A percentile compares a stretch with the other conserved stretches of the same genome.
Evolutionary conservation across 1,284 basidiomycete genomes (phyloP).

Genomic region (Moesziomyces parantarcticus): DNA sequence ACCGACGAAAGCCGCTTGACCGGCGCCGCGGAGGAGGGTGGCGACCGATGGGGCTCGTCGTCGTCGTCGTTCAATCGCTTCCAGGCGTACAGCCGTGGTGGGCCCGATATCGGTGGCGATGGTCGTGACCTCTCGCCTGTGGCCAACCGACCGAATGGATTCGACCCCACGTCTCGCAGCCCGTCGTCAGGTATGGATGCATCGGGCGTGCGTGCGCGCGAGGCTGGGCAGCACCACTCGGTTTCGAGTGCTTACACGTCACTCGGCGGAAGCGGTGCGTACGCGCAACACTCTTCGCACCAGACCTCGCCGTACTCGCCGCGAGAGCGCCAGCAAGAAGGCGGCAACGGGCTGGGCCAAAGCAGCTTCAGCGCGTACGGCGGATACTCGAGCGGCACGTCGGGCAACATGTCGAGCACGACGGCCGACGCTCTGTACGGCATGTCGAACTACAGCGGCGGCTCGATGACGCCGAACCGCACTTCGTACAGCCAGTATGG

Average conservation of each 20-base stretch:
- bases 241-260: slow-evolving; percentile 26
- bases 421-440: slow-evolving; percentile 36
- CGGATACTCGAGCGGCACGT: slow-evolving; percentile 22
- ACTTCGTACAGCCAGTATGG: slow-evolving; percentile 22
- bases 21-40: slow-evolving; percentile 9
- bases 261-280: slow-evolving; percentile 21
- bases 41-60: slow-evolving; percentile 25
- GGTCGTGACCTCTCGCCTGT: slow-evolving; percentile 38
- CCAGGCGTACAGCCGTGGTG: slow-evolving; percentile 27
- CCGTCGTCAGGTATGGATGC: slow-evolving; percentile 37
- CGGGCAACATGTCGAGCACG: slow-evolving; percentile 21
- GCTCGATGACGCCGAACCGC: slow-evolving; percentile 40
- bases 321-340: slow-evolving; percentile 42
- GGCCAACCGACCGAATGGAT: slow-evolving; percentile 26
- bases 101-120: slow-evolving; percentile 22
- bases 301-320: slow-evolving; percentile 30
- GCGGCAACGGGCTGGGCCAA: slow-evolving; percentile 17
- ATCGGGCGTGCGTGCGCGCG: slow-evolving; percentile 30
- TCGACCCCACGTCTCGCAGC: slow-evolving; percentile 46
- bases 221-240: slow-evolving; percentile 29
- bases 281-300: slow-evolving; percentile 9
- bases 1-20: slow-evolving; percentile 23
- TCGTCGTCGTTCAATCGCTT: slow-evolving; percentile 33
- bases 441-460: slow-evolving; percentile 31
- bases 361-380: slow-evolving; percentile 38